Conservation (phyloP, 331 rosid species). For the Telfairia occidentalis region DNA sequence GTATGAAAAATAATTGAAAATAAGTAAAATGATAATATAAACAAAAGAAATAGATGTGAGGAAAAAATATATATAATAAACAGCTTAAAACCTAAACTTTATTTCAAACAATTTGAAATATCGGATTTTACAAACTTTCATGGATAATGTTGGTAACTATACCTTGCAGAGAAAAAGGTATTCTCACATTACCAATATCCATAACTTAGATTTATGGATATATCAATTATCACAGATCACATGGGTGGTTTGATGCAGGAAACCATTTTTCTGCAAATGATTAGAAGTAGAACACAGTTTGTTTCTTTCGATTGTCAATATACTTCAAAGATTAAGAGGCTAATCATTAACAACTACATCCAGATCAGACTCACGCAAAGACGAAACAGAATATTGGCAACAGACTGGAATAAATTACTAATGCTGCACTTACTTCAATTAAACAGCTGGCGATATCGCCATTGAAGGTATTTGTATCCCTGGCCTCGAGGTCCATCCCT, state of each 20-base stretch:
- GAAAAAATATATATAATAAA: neutral
- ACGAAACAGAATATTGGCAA: neutral
- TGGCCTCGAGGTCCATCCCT: conserved; percentile 74
- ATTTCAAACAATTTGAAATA: neutral
- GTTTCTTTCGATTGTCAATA: neutral
- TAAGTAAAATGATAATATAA: neutral
- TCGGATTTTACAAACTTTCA: neutral
- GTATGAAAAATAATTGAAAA: neutral
- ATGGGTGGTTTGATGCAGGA: neutral
- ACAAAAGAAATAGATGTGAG: neutral
- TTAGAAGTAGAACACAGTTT: neutral
- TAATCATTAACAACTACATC: neutral
- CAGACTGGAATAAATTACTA: neutral
- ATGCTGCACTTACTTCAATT: neutral
- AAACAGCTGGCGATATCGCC: neutral
- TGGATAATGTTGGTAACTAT: neutral
- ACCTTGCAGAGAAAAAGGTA: neutral
- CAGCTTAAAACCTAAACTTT: neutral
- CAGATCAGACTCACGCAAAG: neutral
- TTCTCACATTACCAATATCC: neutral
- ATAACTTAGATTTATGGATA: neutral
- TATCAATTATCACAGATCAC: neutral
- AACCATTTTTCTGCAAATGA: neutral
- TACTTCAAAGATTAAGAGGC: neutral
- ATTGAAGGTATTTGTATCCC: conserved; percentile 48